Evolutionary conservation across 2,329 filamentous ascomycete genomes (phyloP).

Genomic region (Juglanconis oblonga): DNA sequence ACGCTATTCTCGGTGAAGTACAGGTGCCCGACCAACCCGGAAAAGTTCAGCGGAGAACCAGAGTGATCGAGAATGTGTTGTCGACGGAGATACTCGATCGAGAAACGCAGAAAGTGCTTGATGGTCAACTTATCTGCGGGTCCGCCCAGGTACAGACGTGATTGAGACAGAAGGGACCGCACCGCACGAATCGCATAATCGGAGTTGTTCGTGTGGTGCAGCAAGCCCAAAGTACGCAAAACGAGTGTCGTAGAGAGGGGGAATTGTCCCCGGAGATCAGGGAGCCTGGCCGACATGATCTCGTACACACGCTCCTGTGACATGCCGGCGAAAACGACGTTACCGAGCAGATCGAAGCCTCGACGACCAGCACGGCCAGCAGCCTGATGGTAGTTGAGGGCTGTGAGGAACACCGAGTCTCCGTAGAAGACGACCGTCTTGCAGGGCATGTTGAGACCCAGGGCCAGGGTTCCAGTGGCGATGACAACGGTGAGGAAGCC

Average conservation of each 20-base stretch:
- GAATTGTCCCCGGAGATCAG: conserved; percentile 74
- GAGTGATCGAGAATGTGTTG: conserved; percentile 60
- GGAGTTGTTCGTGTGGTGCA: conserved; percentile 63
- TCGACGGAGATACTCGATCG: conserved; percentile 72
- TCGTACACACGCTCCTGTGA: conserved; percentile 58
- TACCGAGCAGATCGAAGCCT: conserved; percentile 77
- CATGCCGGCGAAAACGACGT: conserved; percentile 74
- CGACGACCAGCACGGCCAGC: conserved; percentile 75
- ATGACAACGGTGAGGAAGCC: conserved; percentile 69
- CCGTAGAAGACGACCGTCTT: conserved; percentile 77
- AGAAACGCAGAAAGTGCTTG: conserved; percentile 75
- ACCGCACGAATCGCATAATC: conserved; percentile 60
- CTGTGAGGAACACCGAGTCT: conserved; percentile 69
- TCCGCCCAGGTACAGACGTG: conserved; percentile 68
- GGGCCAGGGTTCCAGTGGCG: conserved; percentile 71
- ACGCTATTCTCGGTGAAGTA: conserved; percentile 75
- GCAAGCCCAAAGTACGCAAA: conserved; percentile 63
- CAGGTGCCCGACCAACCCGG: conserved; percentile 66
- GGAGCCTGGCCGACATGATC: conserved; percentile 69
- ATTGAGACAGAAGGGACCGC: conserved; percentile 66
- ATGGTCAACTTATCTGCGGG: conserved; percentile 65
- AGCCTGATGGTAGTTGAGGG: conserved; percentile 73
- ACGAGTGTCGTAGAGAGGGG: conserved; percentile 72
- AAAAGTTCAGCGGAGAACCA: conserved; percentile 69
- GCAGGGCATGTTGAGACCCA: conserved; percentile 83